phyloP scores from a whole-genome alignment of 2,329 filamentous ascomycete species.

The Phoma herbarum region DNA sequence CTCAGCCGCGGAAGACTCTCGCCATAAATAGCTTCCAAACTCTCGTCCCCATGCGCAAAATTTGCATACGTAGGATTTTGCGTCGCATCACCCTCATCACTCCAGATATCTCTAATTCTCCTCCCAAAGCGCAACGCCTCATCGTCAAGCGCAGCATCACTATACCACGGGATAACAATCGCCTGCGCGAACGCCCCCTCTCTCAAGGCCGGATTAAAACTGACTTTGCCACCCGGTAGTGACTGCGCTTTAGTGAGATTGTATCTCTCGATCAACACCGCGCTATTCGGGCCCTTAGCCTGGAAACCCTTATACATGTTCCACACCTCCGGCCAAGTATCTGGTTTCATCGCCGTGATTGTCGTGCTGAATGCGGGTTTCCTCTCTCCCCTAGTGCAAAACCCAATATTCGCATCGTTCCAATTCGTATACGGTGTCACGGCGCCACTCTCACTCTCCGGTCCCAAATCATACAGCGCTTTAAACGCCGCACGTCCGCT shows the following conservation, averaged over 20 bases:
- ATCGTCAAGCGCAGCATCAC: slow-evolving; percentile 46
- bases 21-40: slow-evolving; percentile 35
- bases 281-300: slow-evolving; percentile 44
- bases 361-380: slow-evolving; percentile 53
- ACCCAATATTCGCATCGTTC: slow-evolving; percentile 52
- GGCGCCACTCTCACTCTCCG: slow-evolving; percentile 24
- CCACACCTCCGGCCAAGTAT: slow-evolving; percentile 54
- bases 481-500: slow-evolving; percentile 47
- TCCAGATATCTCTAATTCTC: slow-evolving; percentile 43
- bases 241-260: slow-evolving; percentile 44
- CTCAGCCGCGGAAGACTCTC: slow-evolving; percentile 29
- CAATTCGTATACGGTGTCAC: slow-evolving; percentile 50
- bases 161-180: slow-evolving; percentile 54
- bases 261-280: slow-evolving; percentile 51
- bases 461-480: slow-evolving; percentile 48
- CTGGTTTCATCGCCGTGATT: slow-evolving; percentile 47
- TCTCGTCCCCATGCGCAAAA: slow-evolving; percentile 41
- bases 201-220: slow-evolving; percentile 43
- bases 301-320: slow-evolving; percentile 52
- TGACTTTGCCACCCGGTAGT: slow-evolving; percentile 9
- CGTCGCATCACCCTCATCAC: slow-evolving; percentile 19
- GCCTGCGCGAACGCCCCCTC: slow-evolving; percentile 50
- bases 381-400: slow-evolving; percentile 51
- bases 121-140: slow-evolving; percentile 49
- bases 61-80: slow-evolving; percentile 40